Conservation (phyloP, 768 basidiomycete species). For the Lentinula detonsa region DNA sequence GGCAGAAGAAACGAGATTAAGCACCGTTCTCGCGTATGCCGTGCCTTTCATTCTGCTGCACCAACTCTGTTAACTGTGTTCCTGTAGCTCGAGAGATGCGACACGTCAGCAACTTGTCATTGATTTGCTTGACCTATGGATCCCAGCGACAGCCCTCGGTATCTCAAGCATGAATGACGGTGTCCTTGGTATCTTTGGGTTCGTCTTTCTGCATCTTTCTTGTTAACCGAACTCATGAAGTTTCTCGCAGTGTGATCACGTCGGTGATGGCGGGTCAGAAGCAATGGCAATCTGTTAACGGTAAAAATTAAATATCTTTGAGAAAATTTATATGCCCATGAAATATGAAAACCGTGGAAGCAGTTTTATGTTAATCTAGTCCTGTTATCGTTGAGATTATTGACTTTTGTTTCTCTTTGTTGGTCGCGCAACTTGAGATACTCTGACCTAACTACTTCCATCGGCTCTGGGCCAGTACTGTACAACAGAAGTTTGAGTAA, state of each 20-base stretch:
- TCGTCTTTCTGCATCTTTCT: conserved; percentile 19
- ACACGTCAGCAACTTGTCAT: conserved; percentile 76
- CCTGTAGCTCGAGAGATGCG: conserved; percentile 51
- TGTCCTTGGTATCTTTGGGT: conserved; percentile 82
- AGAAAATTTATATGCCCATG: not conserved
- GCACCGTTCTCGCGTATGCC: conserved; percentile 47
- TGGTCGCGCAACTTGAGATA: conserved; percentile 62
- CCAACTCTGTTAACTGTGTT: conserved; percentile 8
- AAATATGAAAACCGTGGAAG: not conserved
- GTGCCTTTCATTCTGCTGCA: not conserved
- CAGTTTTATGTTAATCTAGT: not conserved
- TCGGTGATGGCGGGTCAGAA: conserved; percentile 64
- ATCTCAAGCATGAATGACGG: conserved; percentile 80
- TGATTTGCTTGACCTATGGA: conserved; percentile 84
- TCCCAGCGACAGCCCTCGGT: conserved; percentile 81
- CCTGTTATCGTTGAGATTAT: not conserved
- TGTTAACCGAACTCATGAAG: not conserved
- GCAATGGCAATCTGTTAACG: conserved; percentile 56
- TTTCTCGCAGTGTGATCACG: conserved; percentile 48
- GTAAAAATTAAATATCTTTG: conserved; percentile 27
- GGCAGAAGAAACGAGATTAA: conserved; percentile 59
- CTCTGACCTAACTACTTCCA: conserved; percentile 66
- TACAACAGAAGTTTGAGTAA: not conserved
- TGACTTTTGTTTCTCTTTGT: conserved; percentile 9
- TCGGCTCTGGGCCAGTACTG: conserved; percentile 70